Evolutionary conservation across 2,329 filamentous ascomycete genomes (phyloP).

Genomic region (Pestalotiopsis sp.): DNA sequence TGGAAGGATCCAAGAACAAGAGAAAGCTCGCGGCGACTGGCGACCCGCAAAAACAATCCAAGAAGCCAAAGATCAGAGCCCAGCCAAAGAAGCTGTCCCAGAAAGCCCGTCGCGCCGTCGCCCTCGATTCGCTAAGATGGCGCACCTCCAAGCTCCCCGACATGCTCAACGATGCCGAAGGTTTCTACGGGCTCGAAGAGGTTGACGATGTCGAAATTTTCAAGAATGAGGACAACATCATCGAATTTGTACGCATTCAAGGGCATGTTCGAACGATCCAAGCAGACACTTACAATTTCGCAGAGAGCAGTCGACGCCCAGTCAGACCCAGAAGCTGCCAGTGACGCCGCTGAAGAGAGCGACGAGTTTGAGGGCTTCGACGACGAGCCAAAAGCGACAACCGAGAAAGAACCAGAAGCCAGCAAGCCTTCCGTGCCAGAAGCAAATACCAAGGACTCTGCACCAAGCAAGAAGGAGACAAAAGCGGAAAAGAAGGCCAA

Average conservation of each 20-base stretch:
- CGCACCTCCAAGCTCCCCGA: constrained; percentile 68
- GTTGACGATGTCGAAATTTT: constrained; percentile 90
- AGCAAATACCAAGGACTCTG: constrained; percentile 26
- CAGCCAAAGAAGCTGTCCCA: constrained; percentile 22
- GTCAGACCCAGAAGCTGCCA: constrained; percentile 18
- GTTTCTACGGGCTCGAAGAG: constrained; percentile 90
- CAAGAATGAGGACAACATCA: constrained; percentile 55
- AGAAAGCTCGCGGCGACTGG: constrained; percentile 12
- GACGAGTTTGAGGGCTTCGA: constrained; percentile 69
- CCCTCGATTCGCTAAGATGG: constrained; percentile 49
- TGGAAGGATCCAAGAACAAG: constrained; percentile 13
- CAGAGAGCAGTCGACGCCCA: constrained; percentile 25
- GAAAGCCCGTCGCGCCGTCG: constrained; percentile 30
- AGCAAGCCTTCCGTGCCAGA: constrained; percentile 17
- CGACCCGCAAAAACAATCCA: constrained; percentile 7
- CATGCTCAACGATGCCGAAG: constrained; percentile 84
- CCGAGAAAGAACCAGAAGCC: constrained; percentile 30
- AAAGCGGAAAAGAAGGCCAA: constrained; percentile 26
- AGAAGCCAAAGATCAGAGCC: constrained; percentile 23
- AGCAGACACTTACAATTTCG: constrained; percentile 16
- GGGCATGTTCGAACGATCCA: neutral
- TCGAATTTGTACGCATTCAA: constrained; percentile 53
- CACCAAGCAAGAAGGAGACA: constrained; percentile 31
- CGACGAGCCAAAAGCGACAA: constrained; percentile 42
- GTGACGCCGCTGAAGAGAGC: constrained; percentile 53